Percentiles rank a stretch among this genome's conserved stretches.
Conservation (phyloP, 148 eudicot genomes). For the Agrostemma githago region DNA sequence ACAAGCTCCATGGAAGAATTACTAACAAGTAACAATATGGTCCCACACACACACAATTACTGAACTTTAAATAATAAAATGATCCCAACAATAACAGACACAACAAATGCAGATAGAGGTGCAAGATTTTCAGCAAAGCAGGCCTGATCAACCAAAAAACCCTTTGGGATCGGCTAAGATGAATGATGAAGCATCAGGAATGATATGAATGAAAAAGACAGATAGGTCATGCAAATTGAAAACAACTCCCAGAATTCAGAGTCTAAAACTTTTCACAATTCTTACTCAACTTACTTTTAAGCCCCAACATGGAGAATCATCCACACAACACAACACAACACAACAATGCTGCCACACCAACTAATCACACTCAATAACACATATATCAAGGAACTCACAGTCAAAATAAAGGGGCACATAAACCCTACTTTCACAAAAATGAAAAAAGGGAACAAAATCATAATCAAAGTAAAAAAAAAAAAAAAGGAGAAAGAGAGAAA, state of each 20-base stretch:
- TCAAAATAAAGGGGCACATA: conserved; percentile 7
- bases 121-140: neutral
- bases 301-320: conserved; percentile 1
- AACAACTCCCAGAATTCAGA: neutral
- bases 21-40: conserved; percentile 1
- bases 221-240: neutral
- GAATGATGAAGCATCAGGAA: neutral
- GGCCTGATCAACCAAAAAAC: conserved; percentile 14
- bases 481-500: conserved; percentile 7
- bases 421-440: conserved; percentile 6
- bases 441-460: conserved; percentile 8
- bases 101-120: neutral
- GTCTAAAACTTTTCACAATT: neutral
- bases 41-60: neutral
- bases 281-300: neutral
- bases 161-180: conserved; percentile 1
- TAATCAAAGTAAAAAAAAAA: conserved; percentile 22
- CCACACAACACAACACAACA: conserved; percentile 1
- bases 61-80: neutral
- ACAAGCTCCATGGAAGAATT: neutral
- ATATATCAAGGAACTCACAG: conserved; percentile 1
- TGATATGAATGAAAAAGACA: neutral
- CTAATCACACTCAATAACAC: neutral
- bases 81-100: neutral
- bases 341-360: neutral